These are phyloP conservation scores for Rhododendron simsii DNA, from an alignment of 148 eudicot species.

Conservation along the genomic window DNA sequence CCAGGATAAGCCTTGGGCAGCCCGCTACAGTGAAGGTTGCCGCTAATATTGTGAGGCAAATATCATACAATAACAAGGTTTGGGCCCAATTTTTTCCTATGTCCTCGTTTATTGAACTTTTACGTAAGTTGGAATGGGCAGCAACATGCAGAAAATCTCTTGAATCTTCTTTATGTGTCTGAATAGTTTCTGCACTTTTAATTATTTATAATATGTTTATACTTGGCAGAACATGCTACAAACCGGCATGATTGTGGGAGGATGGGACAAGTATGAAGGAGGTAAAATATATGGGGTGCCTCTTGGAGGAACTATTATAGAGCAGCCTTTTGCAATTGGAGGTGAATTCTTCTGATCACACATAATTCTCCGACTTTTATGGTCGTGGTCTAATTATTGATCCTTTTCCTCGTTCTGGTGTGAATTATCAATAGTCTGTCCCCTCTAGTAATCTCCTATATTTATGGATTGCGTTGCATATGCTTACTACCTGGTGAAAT, in stretches of 20 bases:
- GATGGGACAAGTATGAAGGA: constrained; percentile 96
- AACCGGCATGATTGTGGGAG: constrained; percentile 93
- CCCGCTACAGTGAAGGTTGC: constrained; percentile 99
- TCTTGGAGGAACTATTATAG: constrained; percentile 88
- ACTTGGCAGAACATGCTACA: constrained; percentile 71
- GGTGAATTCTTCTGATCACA: constrained; percentile 36
- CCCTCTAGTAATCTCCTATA: background rate
- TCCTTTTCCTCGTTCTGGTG: background rate
- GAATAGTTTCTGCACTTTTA: background rate
- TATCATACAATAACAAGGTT: constrained; percentile 90
- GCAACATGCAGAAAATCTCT: background rate
- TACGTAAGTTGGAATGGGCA: background rate
- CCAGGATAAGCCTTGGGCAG: constrained; percentile 93
- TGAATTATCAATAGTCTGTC: background rate
- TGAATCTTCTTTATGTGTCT: background rate
- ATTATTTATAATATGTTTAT: background rate
- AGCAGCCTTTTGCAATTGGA: constrained; percentile 96
- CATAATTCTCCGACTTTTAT: background rate
- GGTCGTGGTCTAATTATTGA: background rate
- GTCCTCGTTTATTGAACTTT: background rate
- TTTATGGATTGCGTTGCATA: background rate
- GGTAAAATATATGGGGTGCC: constrained; percentile 93
- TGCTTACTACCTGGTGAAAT: background rate
- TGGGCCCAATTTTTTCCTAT: constrained; percentile 34
- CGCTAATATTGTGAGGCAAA: constrained; percentile 79